A percentile compares a stretch with the other conserved stretches of the same genome.
phyloP scores from a whole-genome alignment of 768 basidiomycete species.

The Boletus subparvulus region DNA sequence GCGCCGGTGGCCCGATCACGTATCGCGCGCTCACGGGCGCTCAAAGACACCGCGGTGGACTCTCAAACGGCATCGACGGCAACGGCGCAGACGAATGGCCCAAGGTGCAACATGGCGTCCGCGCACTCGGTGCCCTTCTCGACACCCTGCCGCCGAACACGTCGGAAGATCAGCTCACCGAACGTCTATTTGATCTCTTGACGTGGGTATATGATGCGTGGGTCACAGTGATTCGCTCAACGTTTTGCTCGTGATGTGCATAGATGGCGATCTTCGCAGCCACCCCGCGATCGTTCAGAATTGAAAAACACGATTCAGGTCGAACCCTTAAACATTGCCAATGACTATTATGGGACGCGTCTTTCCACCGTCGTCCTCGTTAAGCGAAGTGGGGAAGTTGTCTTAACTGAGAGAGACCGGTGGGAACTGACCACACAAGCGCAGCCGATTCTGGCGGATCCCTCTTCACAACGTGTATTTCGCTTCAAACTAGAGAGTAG shows the following conservation, averaged over 20 bases:
- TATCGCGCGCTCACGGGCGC: constrained; percentile 49
- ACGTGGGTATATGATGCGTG: constrained; percentile 51
- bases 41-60: constrained; percentile 53
- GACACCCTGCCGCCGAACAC: constrained; percentile 34
- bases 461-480: constrained; percentile 49
- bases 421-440: constrained; percentile 51
- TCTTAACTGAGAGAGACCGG: constrained; percentile 72
- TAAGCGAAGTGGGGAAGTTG: constrained; percentile 53
- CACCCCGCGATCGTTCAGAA: constrained; percentile 49
- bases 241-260: not conserved
- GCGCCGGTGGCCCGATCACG: constrained; percentile 60
- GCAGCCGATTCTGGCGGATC: constrained; percentile 38
- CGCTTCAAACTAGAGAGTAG: constrained; percentile 40
- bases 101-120: constrained; percentile 63
- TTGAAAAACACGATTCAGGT: constrained; percentile 66
- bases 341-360: constrained; percentile 62
- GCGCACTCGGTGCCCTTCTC: constrained; percentile 46
- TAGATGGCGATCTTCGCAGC: constrained; percentile 35
- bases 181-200: constrained; percentile 63
- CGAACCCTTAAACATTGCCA: constrained; percentile 40
- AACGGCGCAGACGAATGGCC: constrained; percentile 63
- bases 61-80: constrained; percentile 80
- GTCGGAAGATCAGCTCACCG: constrained; percentile 53
- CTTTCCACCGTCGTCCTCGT: constrained; percentile 72
- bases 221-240: constrained; percentile 5